Evolutionary conservation across 2,329 filamentous ascomycete genomes (phyloP).

Genomic region (Nemania bipapillata): DNA sequence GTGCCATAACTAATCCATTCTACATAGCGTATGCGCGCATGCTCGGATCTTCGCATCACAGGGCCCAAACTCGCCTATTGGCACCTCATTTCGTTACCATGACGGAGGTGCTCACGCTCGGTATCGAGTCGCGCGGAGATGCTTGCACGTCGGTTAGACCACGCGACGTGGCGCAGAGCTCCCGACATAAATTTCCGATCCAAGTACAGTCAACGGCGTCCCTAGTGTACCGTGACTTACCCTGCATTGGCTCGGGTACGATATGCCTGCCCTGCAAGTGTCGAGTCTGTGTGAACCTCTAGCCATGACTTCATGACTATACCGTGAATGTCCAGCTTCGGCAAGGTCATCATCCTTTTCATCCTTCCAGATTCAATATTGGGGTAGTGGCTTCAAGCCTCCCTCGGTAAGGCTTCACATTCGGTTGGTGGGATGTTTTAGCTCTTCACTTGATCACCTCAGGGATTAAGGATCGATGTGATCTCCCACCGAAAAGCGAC

Average conservation of each 20-base stretch:
- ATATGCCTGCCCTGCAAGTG: neutral
- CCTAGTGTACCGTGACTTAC: neutral
- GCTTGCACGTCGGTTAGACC: neutral
- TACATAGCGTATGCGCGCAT: too few species aligned
- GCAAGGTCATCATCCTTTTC: neutral
- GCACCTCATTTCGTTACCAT: neutral
- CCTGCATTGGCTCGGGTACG: neutral
- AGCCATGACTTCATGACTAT: neutral
- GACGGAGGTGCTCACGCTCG: neutral
- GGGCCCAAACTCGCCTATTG: neutral
- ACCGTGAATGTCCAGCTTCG: neutral
- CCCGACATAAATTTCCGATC: neutral
- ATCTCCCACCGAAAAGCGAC: neutral
- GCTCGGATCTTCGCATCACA: neutral
- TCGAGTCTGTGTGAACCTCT: neutral
- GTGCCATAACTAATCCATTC: neutral
- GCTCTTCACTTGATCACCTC: slow-evolving; percentile 2
- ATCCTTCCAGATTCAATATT: slow-evolving; percentile 1
- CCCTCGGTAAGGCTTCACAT: neutral
- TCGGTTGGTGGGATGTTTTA: neutral
- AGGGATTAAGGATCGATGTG: neutral
- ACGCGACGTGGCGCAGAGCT: slow-evolving; percentile 12
- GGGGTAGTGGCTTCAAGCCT: neutral
- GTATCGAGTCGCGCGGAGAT: neutral
- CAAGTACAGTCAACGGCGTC: neutral